phyloP scores from a whole-genome alignment of 106 monocot species.

The Apostasia ramifera region DNA sequence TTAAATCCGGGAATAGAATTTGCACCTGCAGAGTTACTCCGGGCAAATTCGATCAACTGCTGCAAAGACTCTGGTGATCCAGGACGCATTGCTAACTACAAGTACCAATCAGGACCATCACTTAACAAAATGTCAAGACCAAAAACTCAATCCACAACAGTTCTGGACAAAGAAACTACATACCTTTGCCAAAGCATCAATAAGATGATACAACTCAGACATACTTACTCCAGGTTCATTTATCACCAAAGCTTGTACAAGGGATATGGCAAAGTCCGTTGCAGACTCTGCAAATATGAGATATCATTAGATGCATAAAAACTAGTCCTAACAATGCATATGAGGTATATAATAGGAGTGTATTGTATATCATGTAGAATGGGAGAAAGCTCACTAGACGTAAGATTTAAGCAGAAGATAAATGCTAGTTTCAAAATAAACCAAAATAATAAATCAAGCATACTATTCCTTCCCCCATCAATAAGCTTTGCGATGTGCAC shows the following conservation, averaged over 20 bases:
- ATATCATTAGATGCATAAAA: not conserved
- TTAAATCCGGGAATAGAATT: slow-evolving; percentile 25
- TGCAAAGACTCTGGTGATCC: slow-evolving; percentile 66
- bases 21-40: slow-evolving; percentile 18
- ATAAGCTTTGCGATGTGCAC: slow-evolving; percentile 89
- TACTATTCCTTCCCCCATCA: slow-evolving; percentile 97
- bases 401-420: not conserved
- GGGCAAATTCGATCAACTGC: slow-evolving; percentile 70
- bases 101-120: slow-evolving; percentile 5
- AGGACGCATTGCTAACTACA: slow-evolving; percentile 73
- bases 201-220: slow-evolving; percentile 67
- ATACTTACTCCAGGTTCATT: slow-evolving; percentile 65
- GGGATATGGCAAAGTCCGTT: slow-evolving; percentile 75
- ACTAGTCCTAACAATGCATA: no score
- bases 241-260: slow-evolving; percentile 56
- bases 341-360: no score
- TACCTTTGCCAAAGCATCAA: slow-evolving; percentile 85
- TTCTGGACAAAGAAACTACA: not conserved
- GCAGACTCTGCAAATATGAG: slow-evolving; percentile 54
- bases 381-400: not conserved
- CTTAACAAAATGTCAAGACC: not conserved
- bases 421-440: not conserved
- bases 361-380: no score
- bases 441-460: slow-evolving; percentile 6
- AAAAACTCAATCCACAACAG: not conserved